Evolutionary conservation across 306 rosid species (phyloP).

Genomic region (Ammopiptanthus mongolicus): DNA sequence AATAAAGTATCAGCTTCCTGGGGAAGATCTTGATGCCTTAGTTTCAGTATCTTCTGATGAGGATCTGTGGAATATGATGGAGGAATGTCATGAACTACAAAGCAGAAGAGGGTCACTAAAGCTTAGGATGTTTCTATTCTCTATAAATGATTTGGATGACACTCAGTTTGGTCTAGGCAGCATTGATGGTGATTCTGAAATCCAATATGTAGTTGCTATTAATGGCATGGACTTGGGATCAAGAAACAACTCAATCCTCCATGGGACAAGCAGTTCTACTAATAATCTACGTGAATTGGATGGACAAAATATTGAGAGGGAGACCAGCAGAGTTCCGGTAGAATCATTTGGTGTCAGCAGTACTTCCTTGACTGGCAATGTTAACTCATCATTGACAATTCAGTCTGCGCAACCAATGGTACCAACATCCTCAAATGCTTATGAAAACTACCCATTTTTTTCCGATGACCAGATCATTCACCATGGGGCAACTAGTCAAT

Average conservation of each 20-base stretch:
- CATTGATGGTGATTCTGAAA: conserved; percentile 66
- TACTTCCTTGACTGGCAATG: conserved; percentile 37
- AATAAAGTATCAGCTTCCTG: conserved; percentile 90
- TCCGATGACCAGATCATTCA: conserved; percentile 37
- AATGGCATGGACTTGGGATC: conserved; percentile 70
- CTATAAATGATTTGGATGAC: conserved; percentile 66
- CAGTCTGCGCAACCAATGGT: conserved; percentile 43
- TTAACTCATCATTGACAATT: conserved; percentile 32
- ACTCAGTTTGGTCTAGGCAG: conserved; percentile 51
- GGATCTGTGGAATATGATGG: conserved; percentile 89
- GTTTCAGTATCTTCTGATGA: conserved; percentile 85
- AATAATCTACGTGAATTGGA: conserved; percentile 61
- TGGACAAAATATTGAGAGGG: conserved; percentile 49
- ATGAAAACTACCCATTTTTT: conserved; percentile 41
- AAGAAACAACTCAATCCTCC: conserved; percentile 52
- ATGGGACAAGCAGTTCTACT: conserved; percentile 38
- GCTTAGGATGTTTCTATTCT: conserved; percentile 73
- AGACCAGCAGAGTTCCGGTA: conserved; percentile 24
- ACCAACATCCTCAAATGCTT: conserved; percentile 45
- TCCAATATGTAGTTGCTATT: conserved; percentile 74
- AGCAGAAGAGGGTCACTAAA: conserved; percentile 51
- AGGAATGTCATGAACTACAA: conserved; percentile 58
- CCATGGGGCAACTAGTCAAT: conserved; percentile 44
- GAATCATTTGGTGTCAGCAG: conserved; percentile 39
- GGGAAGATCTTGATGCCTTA: conserved; percentile 92